These are phyloP conservation scores for Pyrus betulifolia DNA, from an alignment of 306 rosid species.

Conservation along the genomic window DNA sequence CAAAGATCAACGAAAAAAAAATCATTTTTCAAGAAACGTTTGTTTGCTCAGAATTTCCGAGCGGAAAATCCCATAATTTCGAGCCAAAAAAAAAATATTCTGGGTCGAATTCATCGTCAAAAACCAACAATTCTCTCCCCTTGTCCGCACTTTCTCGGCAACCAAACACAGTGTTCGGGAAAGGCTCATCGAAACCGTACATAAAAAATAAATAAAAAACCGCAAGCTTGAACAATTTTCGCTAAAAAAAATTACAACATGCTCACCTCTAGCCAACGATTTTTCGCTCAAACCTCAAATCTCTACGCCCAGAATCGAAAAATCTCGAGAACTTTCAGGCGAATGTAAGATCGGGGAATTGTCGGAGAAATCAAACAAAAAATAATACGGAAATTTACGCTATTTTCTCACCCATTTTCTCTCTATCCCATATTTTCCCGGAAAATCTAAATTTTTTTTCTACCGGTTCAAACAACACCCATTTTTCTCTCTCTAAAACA, in stretches of 20 bases:
- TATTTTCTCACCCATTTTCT: conserved; percentile 11
- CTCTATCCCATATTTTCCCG: conserved; percentile 26
- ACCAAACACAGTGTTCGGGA: conserved; percentile 11
- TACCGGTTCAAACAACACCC: conserved; percentile 19
- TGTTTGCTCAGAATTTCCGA: conserved; percentile 8
- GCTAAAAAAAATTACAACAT: conserved; percentile 12
- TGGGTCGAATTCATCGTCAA: neutral
- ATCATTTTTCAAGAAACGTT: neutral
- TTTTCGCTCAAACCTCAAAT: conserved; percentile 23
- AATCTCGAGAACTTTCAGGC: conserved; percentile 30
- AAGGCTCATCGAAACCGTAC: conserved; percentile 23
- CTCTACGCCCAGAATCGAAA: conserved; percentile 18
- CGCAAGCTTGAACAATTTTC: conserved; percentile 13
- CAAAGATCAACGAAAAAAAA: neutral
- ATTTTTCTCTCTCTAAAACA: conserved; percentile 2
- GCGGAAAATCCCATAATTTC: conserved; percentile 4
- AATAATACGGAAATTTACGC: conserved; percentile 4
- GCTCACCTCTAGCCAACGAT: conserved; percentile 44
- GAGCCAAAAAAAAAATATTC: neutral
- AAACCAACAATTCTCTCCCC: conserved; percentile 1
- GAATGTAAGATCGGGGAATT: conserved; percentile 46
- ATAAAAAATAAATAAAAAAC: neutral
- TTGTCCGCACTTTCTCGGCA: conserved; percentile 6
- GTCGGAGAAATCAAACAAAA: conserved; percentile 18
- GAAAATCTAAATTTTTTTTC: neutral